Evolutionary conservation across 805 yeast genomes (phyloP), one percentile per base, ranked within the genome.

Genomic region (Kazachstania viticola): DNA sequence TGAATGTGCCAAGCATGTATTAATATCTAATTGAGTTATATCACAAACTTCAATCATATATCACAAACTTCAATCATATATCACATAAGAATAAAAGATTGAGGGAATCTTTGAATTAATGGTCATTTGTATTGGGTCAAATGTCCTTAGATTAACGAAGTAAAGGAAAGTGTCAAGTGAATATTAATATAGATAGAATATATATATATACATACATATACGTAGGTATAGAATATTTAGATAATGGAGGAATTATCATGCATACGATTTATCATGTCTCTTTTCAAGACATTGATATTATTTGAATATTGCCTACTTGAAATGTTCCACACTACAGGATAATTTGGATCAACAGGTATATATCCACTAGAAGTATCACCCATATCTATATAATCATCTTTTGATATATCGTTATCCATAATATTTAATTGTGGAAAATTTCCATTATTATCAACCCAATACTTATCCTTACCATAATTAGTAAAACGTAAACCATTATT

Each of bases 401-500:
- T 19, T 11, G 9, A 11, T 8, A 19, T 7, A 9, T 23, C 25
- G 7, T 23, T 13, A n/a, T 9, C 25, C 6, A 6, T n/a, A 9
- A 23, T 23, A n/a, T 23, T 23, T n/a, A 13, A 9, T 18, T 7
- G 6, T 9, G 32, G n/a, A 11, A 34, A 40, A n/a, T 44, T 40
- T 9, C 51, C 54, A 27, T 47, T 45, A 26, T 41, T 40, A n/a
- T n/a, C n/a, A 3, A 87, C 60, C 97, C 97, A 91, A 54, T 85
- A 85, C 42, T 79, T 82, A 9, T 72, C 73, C 29, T 71, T 68
- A 0, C 96, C 96, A 26, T 81, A 79, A 31, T 75, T 69, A 18
- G 75, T 72, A 52, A 82, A 84, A 27, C 99, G 58, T 34, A 87
- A 54, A 0, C 99, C 99, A 37, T 83, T 79, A 38, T 76, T 74